Conservation (phyloP, 176 grass and related monocot species). For the Oryza longistaminata region DNA sequence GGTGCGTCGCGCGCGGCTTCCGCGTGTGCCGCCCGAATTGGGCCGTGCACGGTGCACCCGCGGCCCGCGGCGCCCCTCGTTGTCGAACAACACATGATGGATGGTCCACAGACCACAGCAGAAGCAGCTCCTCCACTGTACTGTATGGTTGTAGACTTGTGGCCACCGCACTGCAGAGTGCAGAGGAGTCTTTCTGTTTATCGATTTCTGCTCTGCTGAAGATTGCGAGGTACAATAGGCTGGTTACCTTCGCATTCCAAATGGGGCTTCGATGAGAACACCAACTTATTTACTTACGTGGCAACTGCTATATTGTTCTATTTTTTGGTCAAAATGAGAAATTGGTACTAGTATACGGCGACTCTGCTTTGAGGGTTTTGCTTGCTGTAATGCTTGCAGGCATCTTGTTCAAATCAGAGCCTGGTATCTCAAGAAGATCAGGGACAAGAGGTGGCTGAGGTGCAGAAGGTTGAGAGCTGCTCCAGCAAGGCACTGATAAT, state of each 20-base stretch:
- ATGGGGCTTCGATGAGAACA: no score
- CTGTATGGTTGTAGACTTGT: not conserved
- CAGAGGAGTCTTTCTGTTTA: not conserved
- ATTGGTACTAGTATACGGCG: no score
- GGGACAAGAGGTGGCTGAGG: not conserved
- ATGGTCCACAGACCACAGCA: not conserved
- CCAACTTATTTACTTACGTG: no score
- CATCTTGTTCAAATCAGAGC: not conserved
- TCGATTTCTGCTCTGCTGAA: not conserved
- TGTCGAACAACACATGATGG: not conserved
- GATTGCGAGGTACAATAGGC: no score
- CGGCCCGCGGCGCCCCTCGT: not conserved
- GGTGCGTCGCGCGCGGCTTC: no score
- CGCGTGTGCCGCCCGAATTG: no score
- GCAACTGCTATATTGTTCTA: no score
- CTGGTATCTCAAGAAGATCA: not conserved
- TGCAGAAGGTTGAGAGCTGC: not conserved
- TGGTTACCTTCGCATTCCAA: no score
- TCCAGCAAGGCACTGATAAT: constrained; percentile 20
- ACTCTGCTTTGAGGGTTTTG: not conserved
- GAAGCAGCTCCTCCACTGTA: not conserved
- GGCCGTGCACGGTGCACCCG: no score
- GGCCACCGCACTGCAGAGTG: not conserved
- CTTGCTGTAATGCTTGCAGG: not conserved
- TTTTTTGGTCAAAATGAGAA: no score